Evolutionary conservation across 768 basidiomycete genomes (phyloP).

Genomic region (Rhodosporidiobolus sp.): DNA sequence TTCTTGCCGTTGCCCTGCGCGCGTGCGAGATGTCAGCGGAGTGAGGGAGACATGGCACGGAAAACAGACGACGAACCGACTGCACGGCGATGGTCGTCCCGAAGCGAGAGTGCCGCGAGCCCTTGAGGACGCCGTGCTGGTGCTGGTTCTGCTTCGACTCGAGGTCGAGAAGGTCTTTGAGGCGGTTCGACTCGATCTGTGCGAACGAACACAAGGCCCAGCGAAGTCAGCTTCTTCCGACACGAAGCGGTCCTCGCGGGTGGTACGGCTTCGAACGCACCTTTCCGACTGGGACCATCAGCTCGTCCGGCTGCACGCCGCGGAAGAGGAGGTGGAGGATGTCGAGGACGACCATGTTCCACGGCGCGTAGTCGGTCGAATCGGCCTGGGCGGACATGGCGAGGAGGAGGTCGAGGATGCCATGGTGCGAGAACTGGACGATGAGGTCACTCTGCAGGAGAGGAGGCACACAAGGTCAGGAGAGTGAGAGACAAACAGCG

Average conservation of each 20-base stretch:
- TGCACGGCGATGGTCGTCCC: slow-evolving; percentile 88
- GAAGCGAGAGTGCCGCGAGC: slow-evolving; percentile 82
- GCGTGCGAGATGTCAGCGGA: not conserved
- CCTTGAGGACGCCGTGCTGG: slow-evolving; percentile 54
- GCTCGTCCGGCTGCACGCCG: slow-evolving; percentile 63
- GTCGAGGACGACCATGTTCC: slow-evolving; percentile 87
- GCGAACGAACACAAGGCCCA: not conserved
- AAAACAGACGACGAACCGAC: slow-evolving; percentile 49
- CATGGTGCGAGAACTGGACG: slow-evolving; percentile 64
- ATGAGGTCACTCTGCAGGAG: slow-evolving; percentile 62
- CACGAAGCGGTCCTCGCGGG: not conserved
- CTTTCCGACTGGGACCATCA: slow-evolving; percentile 42
- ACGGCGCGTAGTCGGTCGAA: slow-evolving; percentile 75
- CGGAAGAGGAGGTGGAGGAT: slow-evolving; percentile 88
- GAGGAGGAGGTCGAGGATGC: slow-evolving; percentile 71
- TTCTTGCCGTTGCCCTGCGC: slow-evolving; percentile 49
- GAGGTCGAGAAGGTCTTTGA: slow-evolving; percentile 70
- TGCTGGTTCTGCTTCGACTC: slow-evolving; percentile 65
- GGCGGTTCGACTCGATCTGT: slow-evolving; percentile 46
- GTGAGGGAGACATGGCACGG: not conserved
- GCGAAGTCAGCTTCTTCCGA: not conserved
- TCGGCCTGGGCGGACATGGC: slow-evolving; percentile 78
- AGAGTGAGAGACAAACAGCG: too few relatives aligned
- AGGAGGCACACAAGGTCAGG: slow-evolving; percentile 15
- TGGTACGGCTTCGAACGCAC: not conserved